Percentiles rank a stretch among this genome's conserved stretches.
Evolutionary conservation across 768 basidiomycete genomes (phyloP).

Genomic region (Sutorius australiensis): DNA sequence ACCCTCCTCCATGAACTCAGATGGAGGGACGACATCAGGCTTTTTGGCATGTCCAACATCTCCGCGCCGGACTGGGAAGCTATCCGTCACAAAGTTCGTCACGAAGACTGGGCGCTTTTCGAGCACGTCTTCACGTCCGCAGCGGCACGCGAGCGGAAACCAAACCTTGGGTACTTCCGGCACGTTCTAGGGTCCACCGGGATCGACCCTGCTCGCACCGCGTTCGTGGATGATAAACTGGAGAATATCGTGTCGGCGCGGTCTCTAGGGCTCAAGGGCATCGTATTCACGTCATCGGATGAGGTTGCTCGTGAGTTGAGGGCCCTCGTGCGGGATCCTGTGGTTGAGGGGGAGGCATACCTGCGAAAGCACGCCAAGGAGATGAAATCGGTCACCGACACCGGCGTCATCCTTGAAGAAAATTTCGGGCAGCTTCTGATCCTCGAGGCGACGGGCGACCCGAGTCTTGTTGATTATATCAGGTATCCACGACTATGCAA

Average conservation of each 20-base stretch:
- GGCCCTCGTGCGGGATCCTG: conserved; percentile 13
- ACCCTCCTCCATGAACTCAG: conserved; percentile 16
- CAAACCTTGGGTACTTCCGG: conserved; percentile 18
- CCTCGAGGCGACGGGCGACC: conserved; percentile 15
- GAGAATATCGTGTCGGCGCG: conserved; percentile 20
- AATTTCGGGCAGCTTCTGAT: conserved; percentile 22
- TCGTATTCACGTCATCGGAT: conserved; percentile 17
- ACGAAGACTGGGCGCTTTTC: conserved; percentile 20
- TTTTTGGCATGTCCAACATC: conserved; percentile 24
- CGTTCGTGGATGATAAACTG: conserved; percentile 23
- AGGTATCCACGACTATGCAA: conserved; percentile 18
- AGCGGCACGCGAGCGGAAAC: conserved; percentile 17
- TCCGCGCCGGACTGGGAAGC: conserved; percentile 21
- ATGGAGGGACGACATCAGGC: not conserved
- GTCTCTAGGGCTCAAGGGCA: conserved; percentile 19
- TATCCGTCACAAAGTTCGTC: conserved; percentile 7
- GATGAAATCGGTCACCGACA: conserved; percentile 17
- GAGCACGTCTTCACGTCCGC: conserved; percentile 21
- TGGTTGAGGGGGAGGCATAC: conserved; percentile 16
- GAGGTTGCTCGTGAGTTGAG: conserved; percentile 14
- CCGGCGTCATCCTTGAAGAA: conserved; percentile 17
- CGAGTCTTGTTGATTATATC: conserved; percentile 18
- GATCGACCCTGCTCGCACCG: conserved; percentile 18
- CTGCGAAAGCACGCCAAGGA: conserved; percentile 9
- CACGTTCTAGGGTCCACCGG: conserved; percentile 15